Base-by-base conservation (phyloP, 2,329 filamentous ascomycete species). In the Penicillium sp. region DNA sequence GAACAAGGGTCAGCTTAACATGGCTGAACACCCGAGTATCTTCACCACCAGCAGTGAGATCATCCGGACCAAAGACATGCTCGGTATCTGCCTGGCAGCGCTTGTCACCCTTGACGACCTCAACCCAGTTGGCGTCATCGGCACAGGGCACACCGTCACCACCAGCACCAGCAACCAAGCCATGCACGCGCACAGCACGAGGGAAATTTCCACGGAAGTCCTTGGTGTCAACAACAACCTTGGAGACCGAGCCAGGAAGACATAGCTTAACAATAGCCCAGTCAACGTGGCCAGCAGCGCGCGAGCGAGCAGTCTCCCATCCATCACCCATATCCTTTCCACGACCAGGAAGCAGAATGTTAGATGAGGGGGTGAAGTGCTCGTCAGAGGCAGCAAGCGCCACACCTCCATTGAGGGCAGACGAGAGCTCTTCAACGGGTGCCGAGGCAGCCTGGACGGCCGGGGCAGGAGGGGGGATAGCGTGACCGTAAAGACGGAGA, bases 1-100 rank as follows among this genome's bases (percentile, higher is more conserved):
- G 93, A 65, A 96, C 91, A 72, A 97, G 94, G 34, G 91, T 89
- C 72, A 97, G 80, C 82, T 96, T 97, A 23, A 92, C 86, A 76
- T 94, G 92, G 13, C 89, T 91, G 68, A 91, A 89, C 2, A 80
- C 77, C 70, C 79, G 81, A 38, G 85, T 84, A 92, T 78, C 64
- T 81, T 85, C 67, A 87, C 83, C 60, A 90, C 40, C 50, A 45
- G 15, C 50, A 52, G 50, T 25, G 29, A 52, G 50, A 21, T 52
- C 39, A 9, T 68, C 65, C 0, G 67, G 70, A 52, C 76, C 75
- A 59, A 73, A 76, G 2, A 72, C 64, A 66, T 78, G 75, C 64
- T 77, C 73, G 5, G 68, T 72, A 60, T 78, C 75, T 2, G 76
- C 74, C 61, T 71, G 65, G 46, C 73, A 75, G 44, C 64, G 62